These are phyloP conservation scores for Zygosaccharomyces bisporus DNA, from an alignment of 805 yeast species.

Conservation along the genomic window DNA sequence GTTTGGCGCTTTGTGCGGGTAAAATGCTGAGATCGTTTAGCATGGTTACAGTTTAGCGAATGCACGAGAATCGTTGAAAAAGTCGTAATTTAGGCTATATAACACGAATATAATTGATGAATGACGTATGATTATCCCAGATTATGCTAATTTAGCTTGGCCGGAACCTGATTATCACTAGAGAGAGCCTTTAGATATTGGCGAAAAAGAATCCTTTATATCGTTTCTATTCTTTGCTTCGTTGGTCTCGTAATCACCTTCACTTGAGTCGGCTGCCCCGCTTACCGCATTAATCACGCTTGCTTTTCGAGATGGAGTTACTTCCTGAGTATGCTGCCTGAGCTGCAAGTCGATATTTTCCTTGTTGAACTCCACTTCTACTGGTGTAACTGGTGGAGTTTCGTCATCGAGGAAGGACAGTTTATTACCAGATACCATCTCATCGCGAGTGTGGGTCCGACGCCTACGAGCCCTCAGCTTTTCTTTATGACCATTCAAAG, in stretches of 20 bases:
- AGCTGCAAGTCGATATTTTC: background rate
- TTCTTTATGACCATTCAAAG: conserved; percentile 29
- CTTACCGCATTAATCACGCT: background rate
- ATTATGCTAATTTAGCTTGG: too few species aligned
- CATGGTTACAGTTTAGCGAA: too few species aligned
- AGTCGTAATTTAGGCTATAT: background rate
- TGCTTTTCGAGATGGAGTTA: background rate
- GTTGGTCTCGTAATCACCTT: background rate
- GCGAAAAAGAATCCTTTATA: background rate
- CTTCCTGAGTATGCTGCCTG: background rate
- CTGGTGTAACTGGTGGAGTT: conserved; percentile 3
- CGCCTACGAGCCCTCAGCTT: conserved; percentile 29
- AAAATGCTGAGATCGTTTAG: background rate
- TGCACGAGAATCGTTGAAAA: background rate
- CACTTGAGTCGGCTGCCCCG: background rate
- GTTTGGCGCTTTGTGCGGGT: conserved; percentile 5
- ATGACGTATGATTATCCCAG: too few species aligned
- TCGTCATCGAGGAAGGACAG: conserved; percentile 18
- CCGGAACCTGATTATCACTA: background rate
- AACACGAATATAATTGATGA: conserved; percentile 1
- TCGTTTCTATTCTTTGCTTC: background rate
- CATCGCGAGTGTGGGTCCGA: conserved; percentile 14
- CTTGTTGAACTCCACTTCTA: conserved; percentile 1
- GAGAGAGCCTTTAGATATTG: background rate
- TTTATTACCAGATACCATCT: conserved; percentile 13